These are phyloP conservation scores for Kodamaea hsintzibuensis DNA, from an alignment of 805 yeast species.

Conservation along the genomic window DNA sequence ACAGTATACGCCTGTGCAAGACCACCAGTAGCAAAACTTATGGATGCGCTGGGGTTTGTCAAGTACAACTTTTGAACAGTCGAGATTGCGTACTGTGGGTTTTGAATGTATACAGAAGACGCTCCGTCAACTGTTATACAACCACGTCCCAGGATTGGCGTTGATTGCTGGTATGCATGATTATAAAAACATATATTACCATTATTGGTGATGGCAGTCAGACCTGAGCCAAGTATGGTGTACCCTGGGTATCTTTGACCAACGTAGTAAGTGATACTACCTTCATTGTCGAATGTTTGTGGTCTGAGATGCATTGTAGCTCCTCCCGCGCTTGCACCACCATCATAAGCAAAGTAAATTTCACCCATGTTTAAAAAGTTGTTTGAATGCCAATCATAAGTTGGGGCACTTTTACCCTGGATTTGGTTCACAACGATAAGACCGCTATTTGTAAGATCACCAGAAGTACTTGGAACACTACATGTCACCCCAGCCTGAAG, in stretches of 20 bases:
- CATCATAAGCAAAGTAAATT: conserved; percentile 12
- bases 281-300: conserved; percentile 15
- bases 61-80: conserved; percentile 13
- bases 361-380: conserved; percentile 12
- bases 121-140: conserved; percentile 22
- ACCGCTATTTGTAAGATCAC: conserved; percentile 20
- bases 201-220: conserved; percentile 8
- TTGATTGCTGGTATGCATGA: conserved; percentile 20
- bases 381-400: conserved; percentile 3
- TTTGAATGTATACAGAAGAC: conserved; percentile 12
- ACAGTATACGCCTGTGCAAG: conserved; percentile 21
- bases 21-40: conserved; percentile 17
- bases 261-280: conserved; percentile 22
- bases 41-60: conserved; percentile 1
- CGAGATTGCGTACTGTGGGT: conserved; percentile 5
- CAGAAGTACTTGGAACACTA: conserved; percentile 5
- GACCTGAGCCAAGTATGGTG: not conserved
- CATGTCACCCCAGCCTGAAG: conserved; percentile 9
- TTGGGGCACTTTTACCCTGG: conserved; percentile 10
- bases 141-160: conserved; percentile 27
- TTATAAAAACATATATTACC: conserved; percentile 24
- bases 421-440: conserved; percentile 15
- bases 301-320: not conserved
- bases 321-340: conserved; percentile 6
- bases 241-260: conserved; percentile 10